Percentiles rank a stretch among this genome's conserved stretches.
Evolutionary conservation across 139 green algal genomes (phyloP).

Genomic region (Coelastrella sp.): DNA sequence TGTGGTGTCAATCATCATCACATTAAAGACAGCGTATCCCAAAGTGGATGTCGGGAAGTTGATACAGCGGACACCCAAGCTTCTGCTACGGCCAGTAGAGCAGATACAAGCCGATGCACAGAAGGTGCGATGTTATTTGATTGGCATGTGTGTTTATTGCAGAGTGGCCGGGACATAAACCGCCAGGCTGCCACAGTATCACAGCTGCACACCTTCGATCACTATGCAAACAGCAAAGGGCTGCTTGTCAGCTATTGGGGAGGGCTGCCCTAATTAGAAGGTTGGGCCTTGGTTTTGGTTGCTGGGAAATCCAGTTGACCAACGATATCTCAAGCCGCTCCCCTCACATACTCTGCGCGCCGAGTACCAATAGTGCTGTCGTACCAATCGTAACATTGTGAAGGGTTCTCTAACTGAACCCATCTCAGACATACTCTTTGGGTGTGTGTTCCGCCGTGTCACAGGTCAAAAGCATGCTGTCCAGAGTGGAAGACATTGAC

Average conservation of each 20-base stretch:
- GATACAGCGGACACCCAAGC: constrained; percentile 37
- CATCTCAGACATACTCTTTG: neutral
- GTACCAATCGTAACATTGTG: neutral
- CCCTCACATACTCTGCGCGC: too few species aligned
- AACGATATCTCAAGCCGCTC: too few species aligned
- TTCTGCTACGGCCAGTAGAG: constrained; percentile 45
- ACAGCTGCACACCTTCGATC: neutral
- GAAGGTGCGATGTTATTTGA: constrained; percentile 23
- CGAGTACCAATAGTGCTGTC: neutral
- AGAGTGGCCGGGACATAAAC: too few species aligned
- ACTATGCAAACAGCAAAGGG: too few species aligned
- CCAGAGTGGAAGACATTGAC: constrained; percentile 47
- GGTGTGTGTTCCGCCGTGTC: neutral
- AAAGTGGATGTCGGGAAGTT: constrained; percentile 46
- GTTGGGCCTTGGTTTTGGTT: too few species aligned
- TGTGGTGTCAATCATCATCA: constrained; percentile 21
- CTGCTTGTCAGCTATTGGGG: too few species aligned
- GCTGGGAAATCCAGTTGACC: too few species aligned
- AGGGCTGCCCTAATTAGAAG: too few species aligned
- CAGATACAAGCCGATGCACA: constrained; percentile 37
- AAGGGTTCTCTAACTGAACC: neutral
- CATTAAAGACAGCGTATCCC: constrained; percentile 7
- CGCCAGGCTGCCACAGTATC: neutral
- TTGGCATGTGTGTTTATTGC: neutral
- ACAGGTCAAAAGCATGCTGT: constrained; percentile 57